Evolutionary conservation across 805 yeast genomes (phyloP).

Genomic region (Kuraishia ogatae): DNA sequence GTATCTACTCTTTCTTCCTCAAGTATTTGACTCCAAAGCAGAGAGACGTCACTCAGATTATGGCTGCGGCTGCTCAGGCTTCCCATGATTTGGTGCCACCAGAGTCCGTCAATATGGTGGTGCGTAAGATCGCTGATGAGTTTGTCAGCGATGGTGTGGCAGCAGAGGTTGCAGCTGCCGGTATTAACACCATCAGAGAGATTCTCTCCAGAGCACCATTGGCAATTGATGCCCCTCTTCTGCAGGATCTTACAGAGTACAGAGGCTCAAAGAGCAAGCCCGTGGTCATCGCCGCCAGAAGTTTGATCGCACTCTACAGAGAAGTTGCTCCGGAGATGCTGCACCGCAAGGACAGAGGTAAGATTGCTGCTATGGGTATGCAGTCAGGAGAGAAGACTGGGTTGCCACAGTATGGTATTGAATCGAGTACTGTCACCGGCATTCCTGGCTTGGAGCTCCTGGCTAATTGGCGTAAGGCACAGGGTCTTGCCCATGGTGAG

Average conservation of each 20-base stretch:
- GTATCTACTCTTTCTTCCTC: conserved; percentile 80
- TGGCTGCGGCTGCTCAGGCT: conserved; percentile 97
- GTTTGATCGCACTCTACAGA: conserved; percentile 77
- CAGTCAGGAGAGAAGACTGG: conserved; percentile 50
- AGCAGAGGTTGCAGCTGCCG: conserved; percentile 96
- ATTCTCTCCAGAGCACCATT: conserved; percentile 89
- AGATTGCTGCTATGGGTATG: conserved; percentile 76
- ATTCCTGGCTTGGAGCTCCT: conserved; percentile 89
- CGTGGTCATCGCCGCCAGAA: conserved; percentile 90
- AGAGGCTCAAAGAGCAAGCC: conserved; percentile 91
- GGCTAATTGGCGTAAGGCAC: conserved; percentile 73
- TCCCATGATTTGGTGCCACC: conserved; percentile 97
- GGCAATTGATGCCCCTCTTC: conserved; percentile 79
- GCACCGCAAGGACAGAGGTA: conserved; percentile 85
- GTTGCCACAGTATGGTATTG: conserved; percentile 66
- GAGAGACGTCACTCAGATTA: conserved; percentile 84
- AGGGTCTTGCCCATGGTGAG: conserved; percentile 43
- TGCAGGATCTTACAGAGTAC: conserved; percentile 86
- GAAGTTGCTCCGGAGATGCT: conserved; percentile 97
- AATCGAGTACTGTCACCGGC: conserved; percentile 49
- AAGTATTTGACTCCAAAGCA: conserved; percentile 94
- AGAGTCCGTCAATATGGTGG: conserved; percentile 69
- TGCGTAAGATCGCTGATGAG: conserved; percentile 92
- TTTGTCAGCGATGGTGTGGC: conserved; percentile 98
- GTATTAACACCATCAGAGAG: conserved; percentile 91